Percentiles rank a stretch among this genome's conserved stretches.
phyloP scores from a whole-genome alignment of 345 rosid genomes.

The Ricinus communis region DNA sequence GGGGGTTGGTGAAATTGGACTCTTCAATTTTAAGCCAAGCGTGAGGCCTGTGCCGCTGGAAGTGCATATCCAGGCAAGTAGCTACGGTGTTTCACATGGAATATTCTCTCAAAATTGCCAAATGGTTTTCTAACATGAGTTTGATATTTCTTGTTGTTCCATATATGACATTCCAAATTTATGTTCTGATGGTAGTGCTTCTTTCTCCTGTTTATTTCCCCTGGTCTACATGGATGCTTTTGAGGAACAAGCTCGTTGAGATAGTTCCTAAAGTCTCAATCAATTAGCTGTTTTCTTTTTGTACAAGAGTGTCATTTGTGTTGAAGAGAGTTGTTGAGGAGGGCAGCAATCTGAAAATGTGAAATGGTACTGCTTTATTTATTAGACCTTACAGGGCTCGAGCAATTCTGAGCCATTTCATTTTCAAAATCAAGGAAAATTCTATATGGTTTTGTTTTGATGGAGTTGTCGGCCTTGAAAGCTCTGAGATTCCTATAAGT shows the following conservation, averaged over 20 bases:
- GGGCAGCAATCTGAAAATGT: not conserved
- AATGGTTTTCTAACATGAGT: not conserved
- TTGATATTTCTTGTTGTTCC: not conserved
- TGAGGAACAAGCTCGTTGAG: not conserved
- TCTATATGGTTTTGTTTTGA: not conserved
- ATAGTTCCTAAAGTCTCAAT: not conserved
- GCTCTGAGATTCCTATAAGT: not conserved
- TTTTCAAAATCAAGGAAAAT: not conserved
- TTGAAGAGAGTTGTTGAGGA: not conserved
- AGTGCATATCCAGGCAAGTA: conserved; percentile 95
- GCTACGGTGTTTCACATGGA: conserved; percentile 20
- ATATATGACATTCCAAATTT: not conserved
- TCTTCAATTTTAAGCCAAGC: conserved; percentile 98
- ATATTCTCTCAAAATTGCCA: not conserved
- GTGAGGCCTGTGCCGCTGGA: conserved; percentile 99
- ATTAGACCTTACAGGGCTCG: not conserved
- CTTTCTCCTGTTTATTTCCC: not conserved
- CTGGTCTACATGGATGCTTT: not conserved
- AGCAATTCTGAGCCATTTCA: not conserved
- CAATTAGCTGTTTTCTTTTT: too few relatives aligned
- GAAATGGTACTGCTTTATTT: not conserved
- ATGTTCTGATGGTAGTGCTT: not conserved
- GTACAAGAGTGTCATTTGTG: not conserved
- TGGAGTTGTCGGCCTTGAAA: not conserved
- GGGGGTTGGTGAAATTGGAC: conserved; percentile 90